Evolutionary conservation across 1,284 basidiomycete species (phyloP), one percentile per base, ranked within the genome.

Genomic region (Irpex lacteus): DNA sequence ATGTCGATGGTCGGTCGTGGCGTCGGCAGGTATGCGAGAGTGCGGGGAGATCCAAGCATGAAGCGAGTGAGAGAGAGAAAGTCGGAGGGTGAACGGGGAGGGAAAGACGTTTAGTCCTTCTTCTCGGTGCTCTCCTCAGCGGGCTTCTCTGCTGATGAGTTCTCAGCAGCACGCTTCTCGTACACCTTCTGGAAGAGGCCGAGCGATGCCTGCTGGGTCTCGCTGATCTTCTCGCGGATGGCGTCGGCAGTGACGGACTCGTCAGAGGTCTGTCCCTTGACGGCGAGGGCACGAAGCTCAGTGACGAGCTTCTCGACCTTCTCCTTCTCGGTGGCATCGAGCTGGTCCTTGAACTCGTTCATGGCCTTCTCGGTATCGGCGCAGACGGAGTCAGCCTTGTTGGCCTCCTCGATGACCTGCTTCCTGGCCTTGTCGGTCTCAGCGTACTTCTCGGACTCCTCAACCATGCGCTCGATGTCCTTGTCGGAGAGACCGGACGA

Each of bases 141-240:
- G 65, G 79, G 74, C 73, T 84, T 79, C 26, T 80, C 73, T 73
- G 70, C 50, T 8, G 77, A 66, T 71, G 85, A 82, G n/a, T 82
- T 78, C 78, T 92, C 89, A 61, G 88, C 88, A 71, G 87, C 87
- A 68, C 92, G 88, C 86, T 95, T 94, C 86, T 98, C 95, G 79
- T 98, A 98, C 34, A 96, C 88, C 89, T 97, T 98, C 82, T 98
- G 94, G 95, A 98, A 99, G 69, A 99, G 91, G 70, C 94, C 94
- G 58, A 99, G 88, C 37, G 94, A 97, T 52, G 96, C 96, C 76
- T 95, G 92, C 76, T 99, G 96, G n/a, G 95, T 95, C 81, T 96
- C 94, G 77, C 87, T 89, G 74, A 98, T 92, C 86, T 96, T 96
- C 77, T 92, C 90, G 74, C 94, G 92, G 82, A 99, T 96, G 68